Evolutionary conservation across 768 basidiomycete genomes (phyloP).

Genomic region (Trametes elegans): DNA sequence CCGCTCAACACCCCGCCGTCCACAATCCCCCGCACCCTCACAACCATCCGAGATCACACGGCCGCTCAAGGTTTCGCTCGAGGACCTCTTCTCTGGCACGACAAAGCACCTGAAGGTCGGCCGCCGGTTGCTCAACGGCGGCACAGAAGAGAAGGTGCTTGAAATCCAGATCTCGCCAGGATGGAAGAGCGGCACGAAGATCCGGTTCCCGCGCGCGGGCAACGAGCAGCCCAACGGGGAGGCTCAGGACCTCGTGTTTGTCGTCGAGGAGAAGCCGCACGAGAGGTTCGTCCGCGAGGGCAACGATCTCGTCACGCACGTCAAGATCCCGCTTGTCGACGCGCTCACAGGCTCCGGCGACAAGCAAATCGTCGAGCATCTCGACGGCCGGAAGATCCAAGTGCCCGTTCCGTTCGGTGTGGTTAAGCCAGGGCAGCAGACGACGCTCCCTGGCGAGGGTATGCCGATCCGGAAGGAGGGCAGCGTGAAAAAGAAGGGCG

Average conservation of each 20-base stretch:
- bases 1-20: constrained; percentile 31
- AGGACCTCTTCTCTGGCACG: constrained; percentile 82
- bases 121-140: constrained; percentile 67
- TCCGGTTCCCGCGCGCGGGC: constrained; percentile 84
- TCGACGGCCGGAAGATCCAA: constrained; percentile 81
- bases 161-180: constrained; percentile 82
- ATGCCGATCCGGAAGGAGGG: constrained; percentile 90
- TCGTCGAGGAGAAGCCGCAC: constrained; percentile 95
- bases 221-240: constrained; percentile 72
- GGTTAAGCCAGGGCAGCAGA: constrained; percentile 77
- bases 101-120: constrained; percentile 89
- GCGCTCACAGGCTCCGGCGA: constrained; percentile 65
- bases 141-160: constrained; percentile 81
- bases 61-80: constrained; percentile 80
- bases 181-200: constrained; percentile 96
- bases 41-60: constrained; percentile 72
- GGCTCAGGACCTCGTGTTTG: constrained; percentile 90
- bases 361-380: constrained; percentile 57
- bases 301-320: constrained; percentile 66
- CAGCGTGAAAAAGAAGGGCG: constrained; percentile 69
- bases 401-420: constrained; percentile 64
- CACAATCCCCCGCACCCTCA: constrained; percentile 32
- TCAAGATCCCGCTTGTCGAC: constrained; percentile 76
- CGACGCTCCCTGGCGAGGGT: constrained; percentile 70
- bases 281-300: constrained; percentile 71